Evolutionary conservation across 2,329 filamentous ascomycete genomes (phyloP).

Genomic region (Trematosphaeria pertusa): DNA sequence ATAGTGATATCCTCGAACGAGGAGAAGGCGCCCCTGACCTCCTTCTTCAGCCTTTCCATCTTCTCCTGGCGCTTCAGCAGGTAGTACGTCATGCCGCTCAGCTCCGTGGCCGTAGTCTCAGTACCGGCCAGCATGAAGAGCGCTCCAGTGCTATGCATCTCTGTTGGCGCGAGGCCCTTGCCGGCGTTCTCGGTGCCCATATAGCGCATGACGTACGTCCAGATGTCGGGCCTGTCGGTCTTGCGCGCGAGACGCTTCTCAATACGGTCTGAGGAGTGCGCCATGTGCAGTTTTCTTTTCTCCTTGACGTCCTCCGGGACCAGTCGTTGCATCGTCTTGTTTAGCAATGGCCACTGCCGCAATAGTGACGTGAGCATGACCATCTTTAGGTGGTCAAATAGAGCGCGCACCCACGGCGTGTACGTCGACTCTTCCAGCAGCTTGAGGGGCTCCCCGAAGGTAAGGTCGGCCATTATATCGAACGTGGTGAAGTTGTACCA

Average conservation of each 20-base stretch:
- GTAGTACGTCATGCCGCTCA: constrained; percentile 35
- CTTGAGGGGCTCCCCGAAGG: constrained; percentile 36
- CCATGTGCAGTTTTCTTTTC: constrained; percentile 16
- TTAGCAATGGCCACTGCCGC: constrained; percentile 18
- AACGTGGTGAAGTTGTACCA: constrained; percentile 37
- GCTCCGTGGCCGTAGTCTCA: constrained; percentile 36
- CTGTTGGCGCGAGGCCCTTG: constrained; percentile 19
- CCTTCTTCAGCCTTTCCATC: constrained; percentile 22
- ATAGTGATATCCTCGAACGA: constrained; percentile 28
- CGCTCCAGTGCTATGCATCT: constrained; percentile 35
- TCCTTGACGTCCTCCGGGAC: constrained; percentile 14
- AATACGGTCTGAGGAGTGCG: constrained; percentile 21
- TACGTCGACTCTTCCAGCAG: constrained; percentile 25
- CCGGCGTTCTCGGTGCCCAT: constrained; percentile 22
- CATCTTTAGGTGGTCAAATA: constrained; percentile 25
- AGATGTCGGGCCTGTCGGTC: constrained; percentile 46
- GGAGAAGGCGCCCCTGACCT: constrained; percentile 25
- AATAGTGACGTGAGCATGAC: constrained; percentile 4
- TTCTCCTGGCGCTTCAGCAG: constrained; percentile 26
- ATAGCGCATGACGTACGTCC: constrained; percentile 43
- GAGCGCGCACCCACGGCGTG: constrained; percentile 35
- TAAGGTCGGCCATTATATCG: constrained; percentile 37
- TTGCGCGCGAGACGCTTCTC: constrained; percentile 29
- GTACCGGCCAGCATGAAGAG: constrained; percentile 38
- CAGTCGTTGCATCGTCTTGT: constrained; percentile 10